Evolutionary conservation across 257 asterid species (phyloP).

Genomic region (Plantago major): DNA sequence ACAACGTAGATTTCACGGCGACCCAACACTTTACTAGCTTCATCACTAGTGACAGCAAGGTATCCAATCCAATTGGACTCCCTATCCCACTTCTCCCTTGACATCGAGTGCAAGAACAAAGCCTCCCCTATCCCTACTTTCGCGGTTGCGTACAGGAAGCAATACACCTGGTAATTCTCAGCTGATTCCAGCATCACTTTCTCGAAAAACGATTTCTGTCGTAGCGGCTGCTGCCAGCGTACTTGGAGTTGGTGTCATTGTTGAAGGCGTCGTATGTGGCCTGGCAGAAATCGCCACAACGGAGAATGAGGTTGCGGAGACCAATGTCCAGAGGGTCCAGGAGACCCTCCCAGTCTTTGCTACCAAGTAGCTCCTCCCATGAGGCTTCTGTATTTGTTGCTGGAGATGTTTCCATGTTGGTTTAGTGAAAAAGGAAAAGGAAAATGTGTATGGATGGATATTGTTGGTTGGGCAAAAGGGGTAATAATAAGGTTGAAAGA

Average conservation of each 20-base stretch:
- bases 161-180: slow-evolving; percentile 37
- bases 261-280: slow-evolving; percentile 87
- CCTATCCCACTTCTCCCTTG: slow-evolving; percentile 77
- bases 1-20: slow-evolving; percentile 71
- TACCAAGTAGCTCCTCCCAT: slow-evolving; percentile 63
- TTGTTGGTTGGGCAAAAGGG: no score
- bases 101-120: slow-evolving; percentile 53
- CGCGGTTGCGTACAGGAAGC: slow-evolving; percentile 82
- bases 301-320: slow-evolving; percentile 69
- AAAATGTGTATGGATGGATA: no score
- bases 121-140: slow-evolving; percentile 35
- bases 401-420: no score
- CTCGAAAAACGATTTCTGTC: slow-evolving; percentile 58
- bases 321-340: slow-evolving; percentile 49
- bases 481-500: no score
- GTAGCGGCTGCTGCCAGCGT: slow-evolving; percentile 74
- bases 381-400: slow-evolving; percentile 21
- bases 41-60: slow-evolving; percentile 57
- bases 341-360: slow-evolving; percentile 68
- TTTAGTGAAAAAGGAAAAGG: background rate
- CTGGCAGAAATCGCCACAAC: slow-evolving; percentile 84
- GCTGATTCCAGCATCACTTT: slow-evolving; percentile 57
- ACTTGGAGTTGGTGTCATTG: slow-evolving; percentile 72
- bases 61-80: slow-evolving; percentile 93
- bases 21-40: slow-evolving; percentile 39